These are phyloP conservation scores for Platanthera zijinensis DNA, from an alignment of 106 monocot species.

Conservation along the genomic window DNA sequence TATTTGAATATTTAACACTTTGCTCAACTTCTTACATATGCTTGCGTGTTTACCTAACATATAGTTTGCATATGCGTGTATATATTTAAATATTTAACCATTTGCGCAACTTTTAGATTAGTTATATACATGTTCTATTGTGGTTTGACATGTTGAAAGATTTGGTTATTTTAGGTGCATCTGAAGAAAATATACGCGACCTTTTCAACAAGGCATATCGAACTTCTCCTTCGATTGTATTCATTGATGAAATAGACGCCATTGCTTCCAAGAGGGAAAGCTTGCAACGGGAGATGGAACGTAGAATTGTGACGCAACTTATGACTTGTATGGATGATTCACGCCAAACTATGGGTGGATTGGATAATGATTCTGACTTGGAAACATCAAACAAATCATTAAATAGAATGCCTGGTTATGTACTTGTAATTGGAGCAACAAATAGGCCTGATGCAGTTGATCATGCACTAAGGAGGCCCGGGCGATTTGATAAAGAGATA, in stretches of 20 bases:
- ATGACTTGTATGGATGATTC: constrained; percentile 99
- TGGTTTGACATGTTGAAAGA: neutral
- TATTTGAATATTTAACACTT: neutral
- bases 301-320: constrained; percentile 86
- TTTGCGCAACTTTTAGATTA: neutral
- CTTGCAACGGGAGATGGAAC: constrained; percentile 87
- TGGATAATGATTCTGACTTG: constrained; percentile 15
- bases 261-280: constrained; percentile 95
- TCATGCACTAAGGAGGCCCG: constrained; percentile 78
- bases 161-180: constrained; percentile 47
- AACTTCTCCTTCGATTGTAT: constrained; percentile 85
- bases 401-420: constrained; percentile 60
- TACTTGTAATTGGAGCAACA: constrained; percentile 97
- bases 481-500: constrained; percentile 79
- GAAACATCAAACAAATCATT: constrained; percentile 13
- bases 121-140: neutral
- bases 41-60: too few relatives aligned
- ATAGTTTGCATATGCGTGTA: too few relatives aligned
- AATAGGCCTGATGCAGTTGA: constrained; percentile 94
- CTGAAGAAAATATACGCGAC: constrained; percentile 83
- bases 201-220: constrained; percentile 84
- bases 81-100: too few relatives aligned
- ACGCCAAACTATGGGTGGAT: constrained; percentile 36
- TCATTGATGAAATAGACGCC: constrained; percentile 98
- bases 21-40: neutral